A percentile compares a stretch with the other conserved stretches of the same genome.
Conservation (phyloP, 2,329 filamentous ascomycete genomes). For the Nigrograna mackinnonii region DNA sequence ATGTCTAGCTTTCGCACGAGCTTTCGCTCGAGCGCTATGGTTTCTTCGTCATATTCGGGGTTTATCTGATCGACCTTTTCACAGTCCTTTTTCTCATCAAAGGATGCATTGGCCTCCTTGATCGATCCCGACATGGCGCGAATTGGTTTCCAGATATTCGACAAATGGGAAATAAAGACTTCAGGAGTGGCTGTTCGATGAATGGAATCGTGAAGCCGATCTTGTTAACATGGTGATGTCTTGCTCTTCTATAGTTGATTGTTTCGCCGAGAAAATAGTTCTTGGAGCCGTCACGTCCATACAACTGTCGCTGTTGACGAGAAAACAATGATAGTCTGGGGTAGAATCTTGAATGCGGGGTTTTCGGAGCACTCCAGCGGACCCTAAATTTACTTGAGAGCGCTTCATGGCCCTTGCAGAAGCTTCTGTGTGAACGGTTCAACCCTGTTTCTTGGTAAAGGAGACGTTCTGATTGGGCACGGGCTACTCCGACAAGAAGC, state of each 20-base stretch:
- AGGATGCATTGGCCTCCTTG: neutral
- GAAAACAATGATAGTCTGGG: constrained; percentile 1
- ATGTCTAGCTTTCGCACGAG: constrained; percentile 12
- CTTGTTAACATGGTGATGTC: too few species aligned
- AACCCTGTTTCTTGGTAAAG: neutral
- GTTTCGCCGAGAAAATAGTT: too few species aligned
- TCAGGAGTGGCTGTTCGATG: too few species aligned
- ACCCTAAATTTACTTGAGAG: neutral
- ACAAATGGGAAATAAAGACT: too few species aligned
- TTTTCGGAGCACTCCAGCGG: constrained; percentile 4
- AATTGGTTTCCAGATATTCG: too few species aligned
- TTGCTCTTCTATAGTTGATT: too few species aligned
- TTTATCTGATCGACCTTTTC: constrained; percentile 5
- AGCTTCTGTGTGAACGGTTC: neutral
- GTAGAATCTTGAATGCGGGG: constrained; percentile 1
- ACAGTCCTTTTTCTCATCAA: constrained; percentile 4
- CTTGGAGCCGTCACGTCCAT: too few species aligned
- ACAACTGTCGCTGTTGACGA: too few species aligned
- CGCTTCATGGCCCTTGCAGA: neutral
- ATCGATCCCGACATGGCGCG: neutral
- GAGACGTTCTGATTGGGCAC: constrained; percentile 1
- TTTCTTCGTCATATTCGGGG: constrained; percentile 5
- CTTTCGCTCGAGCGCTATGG: constrained; percentile 1
- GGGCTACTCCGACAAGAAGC: constrained; percentile 1
- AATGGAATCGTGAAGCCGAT: too few species aligned